Conservation (phyloP, 2,329 filamentous ascomycete genomes). For the Botrytis aclada region DNA sequence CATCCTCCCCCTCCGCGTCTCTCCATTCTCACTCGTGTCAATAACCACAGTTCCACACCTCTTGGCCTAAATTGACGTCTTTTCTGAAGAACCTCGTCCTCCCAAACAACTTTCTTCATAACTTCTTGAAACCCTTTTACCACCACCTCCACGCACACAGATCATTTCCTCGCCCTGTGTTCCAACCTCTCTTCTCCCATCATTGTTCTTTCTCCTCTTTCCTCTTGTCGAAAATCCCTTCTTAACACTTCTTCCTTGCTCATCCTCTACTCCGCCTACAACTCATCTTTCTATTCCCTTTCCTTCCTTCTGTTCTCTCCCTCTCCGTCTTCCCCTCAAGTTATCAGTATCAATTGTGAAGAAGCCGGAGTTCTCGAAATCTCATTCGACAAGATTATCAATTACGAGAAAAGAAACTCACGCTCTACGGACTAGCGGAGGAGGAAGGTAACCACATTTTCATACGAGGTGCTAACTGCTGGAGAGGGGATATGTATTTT, state of each 20-base stretch:
- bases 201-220: neutral
- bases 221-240: neutral
- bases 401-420: neutral
- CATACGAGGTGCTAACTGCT: neutral
- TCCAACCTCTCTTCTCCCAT: neutral
- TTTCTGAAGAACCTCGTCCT: neutral
- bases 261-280: neutral
- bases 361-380: too few species aligned
- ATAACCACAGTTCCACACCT: neutral
- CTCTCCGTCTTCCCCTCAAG: too few species aligned
- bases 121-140: neutral
- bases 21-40: neutral
- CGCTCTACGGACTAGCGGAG: neutral
- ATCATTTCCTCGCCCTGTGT: neutral
- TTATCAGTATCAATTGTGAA: too few species aligned
- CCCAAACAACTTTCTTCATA: neutral
- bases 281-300: neutral
- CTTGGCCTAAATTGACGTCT: neutral
- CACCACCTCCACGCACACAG: neutral
- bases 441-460: neutral
- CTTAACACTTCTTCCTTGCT: neutral
- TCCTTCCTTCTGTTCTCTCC: too few species aligned
- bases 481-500: too few species aligned
- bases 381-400: too few species aligned
- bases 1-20: neutral